Base-by-base conservation (phyloP, 768 basidiomycete genomes). In the Phylloporus sp. region DNA sequence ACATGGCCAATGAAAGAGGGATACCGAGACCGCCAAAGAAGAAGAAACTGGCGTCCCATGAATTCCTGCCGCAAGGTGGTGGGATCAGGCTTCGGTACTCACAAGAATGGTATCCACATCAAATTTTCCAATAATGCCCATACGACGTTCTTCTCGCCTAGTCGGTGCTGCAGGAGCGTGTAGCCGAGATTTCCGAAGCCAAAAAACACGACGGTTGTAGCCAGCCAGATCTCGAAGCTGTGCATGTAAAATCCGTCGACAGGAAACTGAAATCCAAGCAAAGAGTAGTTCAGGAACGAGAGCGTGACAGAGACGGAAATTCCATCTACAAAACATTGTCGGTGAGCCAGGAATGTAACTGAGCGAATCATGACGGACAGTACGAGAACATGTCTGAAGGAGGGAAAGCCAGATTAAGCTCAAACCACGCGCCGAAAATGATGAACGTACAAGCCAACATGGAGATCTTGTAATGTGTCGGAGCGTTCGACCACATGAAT, bases 391-490 rank as follows among this genome's bases (percentile, higher is more conserved):
- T 76, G 49, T 76, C 70, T 73, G 27, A 15, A 10, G 21, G 6
- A 32, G 24, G 20, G 22, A 21, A 38, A 21, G 8, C 2, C 7
- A 17, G 22, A 42, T 63, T 14, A 55, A 23, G 14, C 10, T 47
- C 18, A 21, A 35, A 13, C 20, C 26, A 42, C 9, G 23, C 13
- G 15, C 43, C 38, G 29, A 23, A 26, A 41, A 29, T 20, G 21
- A n/a, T 7, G 63, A 54, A 70, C 65, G 36, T 61, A 69, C 77
- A 82, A 31, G 77, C 69, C 60, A 73, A 58, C 71, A 79, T 75
- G 22, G 78, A 76, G 59, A 90, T 70, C 70, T 90, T 90, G 75
- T 90, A 90, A 60, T 90, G 88, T 1, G 88, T 74, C 6, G 87
- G 87, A 1, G 86, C 85, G 31, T 57, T 62, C 0, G 82, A 85